Conservation (phyloP, 148 eudicot species). For the Persicaria maculosa region DNA sequence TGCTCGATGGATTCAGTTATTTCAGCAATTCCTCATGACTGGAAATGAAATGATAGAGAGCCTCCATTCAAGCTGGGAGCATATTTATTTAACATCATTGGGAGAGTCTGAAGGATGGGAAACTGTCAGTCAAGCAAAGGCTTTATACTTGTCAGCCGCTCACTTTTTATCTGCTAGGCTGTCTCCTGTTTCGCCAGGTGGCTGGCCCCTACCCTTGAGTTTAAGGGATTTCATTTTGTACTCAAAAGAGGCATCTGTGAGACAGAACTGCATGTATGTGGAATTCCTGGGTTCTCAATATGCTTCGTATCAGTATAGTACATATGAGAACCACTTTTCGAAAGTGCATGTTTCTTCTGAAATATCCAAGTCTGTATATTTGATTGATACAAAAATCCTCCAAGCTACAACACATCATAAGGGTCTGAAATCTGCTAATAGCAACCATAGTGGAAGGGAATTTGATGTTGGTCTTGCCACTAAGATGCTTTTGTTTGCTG, state of each 20-base stretch:
- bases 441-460: slow-evolving; percentile 19
- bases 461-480: slow-evolving; percentile 24
- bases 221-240: slow-evolving; percentile 50
- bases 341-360: slow-evolving; percentile 18
- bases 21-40: slow-evolving; percentile 61
- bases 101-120: slow-evolving; percentile 63
- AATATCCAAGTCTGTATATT: slow-evolving; percentile 27
- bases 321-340: slow-evolving; percentile 18
- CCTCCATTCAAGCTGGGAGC: slow-evolving; percentile 86
- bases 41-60: slow-evolving; percentile 71
- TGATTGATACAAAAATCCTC: slow-evolving; percentile 41
- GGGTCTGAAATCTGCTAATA: slow-evolving; percentile 17
- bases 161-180: slow-evolving; percentile 22
- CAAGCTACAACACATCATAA: slow-evolving; percentile 40
- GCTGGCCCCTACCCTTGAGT: slow-evolving; percentile 73
- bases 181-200: slow-evolving; percentile 67
- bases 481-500: slow-evolving; percentile 58
- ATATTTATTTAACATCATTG: slow-evolving; percentile 78
- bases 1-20: slow-evolving; percentile 82
- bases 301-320: slow-evolving; percentile 29
- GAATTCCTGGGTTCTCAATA: slow-evolving; percentile 52
- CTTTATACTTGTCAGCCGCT: slow-evolving; percentile 34
- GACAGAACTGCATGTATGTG: slow-evolving; percentile 60
- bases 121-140: slow-evolving; percentile 40
- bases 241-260: slow-evolving; percentile 59